Evolutionary conservation across 768 basidiomycete species (phyloP), one percentile per base, ranked within the genome.

Genomic region (Paxillus ammoniavirescens): DNA sequence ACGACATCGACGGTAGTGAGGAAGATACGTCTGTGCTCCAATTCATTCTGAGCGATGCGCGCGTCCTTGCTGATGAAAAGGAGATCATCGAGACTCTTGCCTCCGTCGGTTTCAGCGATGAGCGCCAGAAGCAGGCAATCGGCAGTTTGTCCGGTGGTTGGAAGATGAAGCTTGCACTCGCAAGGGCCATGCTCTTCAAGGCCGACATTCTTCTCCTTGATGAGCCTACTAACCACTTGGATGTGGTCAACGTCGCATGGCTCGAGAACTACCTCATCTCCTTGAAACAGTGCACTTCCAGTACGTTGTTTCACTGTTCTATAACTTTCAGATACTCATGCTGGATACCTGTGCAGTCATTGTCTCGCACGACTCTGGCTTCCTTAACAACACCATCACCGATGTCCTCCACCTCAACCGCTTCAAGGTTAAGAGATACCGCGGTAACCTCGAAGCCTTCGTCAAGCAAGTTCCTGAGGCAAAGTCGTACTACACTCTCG

Each of bases 111-210:
- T 98, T 98, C 83, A 83, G 75, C 58, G 90, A 87, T 56, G 90
- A 86, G 64, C 87, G 94, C 60, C 95, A 97, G 75, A 77, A 75
- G 59, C 80, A 89, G 57, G 75, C 92, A 38, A 97, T 97, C 60
- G 92, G 94, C 59, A 85, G 85, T 54, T 78, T 98, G 38, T 98
- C 95, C 42, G 95, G 95, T 83, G 95, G 95, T 79, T 97, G 95
- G 95, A 98, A 98, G 83, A 98, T 98, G 95, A 98, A 97, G 83
- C 87, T 98, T 58, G 95, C 95, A 38, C 84, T 98, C 56, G 95
- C 95, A 54, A 85, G 95, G 57, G 95, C 95, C 47, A 96, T 98
- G 86, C 81, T 98, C 42, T 98, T 98, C 89, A 91, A 89, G 78
- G 95, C 95, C 58, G 95, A 98, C 66, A 98, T 98, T 67, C 86